Percentiles rank a stretch among this genome's conserved stretches.
phyloP scores from a whole-genome alignment of 768 basidiomycete species.

The Pisolithus orientalis region DNA sequence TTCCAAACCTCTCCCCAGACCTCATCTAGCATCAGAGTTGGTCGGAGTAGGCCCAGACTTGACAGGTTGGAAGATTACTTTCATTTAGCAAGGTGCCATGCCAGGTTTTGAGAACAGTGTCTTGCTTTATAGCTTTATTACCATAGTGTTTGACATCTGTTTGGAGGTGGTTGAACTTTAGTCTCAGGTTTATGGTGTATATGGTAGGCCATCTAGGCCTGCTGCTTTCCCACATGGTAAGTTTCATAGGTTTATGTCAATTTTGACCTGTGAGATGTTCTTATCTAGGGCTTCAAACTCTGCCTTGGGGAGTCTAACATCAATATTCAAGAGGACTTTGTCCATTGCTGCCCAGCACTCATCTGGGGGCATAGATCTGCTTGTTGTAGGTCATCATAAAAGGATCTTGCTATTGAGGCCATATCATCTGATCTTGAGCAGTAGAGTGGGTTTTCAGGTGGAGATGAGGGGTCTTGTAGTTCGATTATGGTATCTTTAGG shows the following conservation, averaged over 20 bases:
- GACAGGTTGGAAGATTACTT: too few relatives aligned
- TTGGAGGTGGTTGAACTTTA: too few relatives aligned
- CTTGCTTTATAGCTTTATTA: too few relatives aligned
- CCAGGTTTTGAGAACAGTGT: too few relatives aligned
- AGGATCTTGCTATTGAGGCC: conserved; percentile 21
- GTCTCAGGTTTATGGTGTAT: too few relatives aligned
- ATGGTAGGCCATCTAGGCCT: conserved; percentile 15
- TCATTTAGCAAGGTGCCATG: too few relatives aligned
- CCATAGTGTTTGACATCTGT: too few relatives aligned
- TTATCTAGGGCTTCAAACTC: neutral
- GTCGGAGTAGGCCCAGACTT: too few relatives aligned
- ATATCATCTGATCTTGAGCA: conserved; percentile 18
- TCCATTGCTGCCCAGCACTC: neutral
- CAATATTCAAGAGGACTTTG: neutral
- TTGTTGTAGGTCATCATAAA: too few relatives aligned
- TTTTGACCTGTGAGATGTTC: conserved; percentile 7
- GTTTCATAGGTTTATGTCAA: conserved; percentile 6
- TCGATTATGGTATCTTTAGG: conserved; percentile 12
- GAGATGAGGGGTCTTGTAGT: neutral
- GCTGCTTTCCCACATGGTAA: conserved; percentile 14
- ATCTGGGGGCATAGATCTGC: neutral
- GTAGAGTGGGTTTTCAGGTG: neutral
- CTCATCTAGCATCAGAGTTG: too few relatives aligned
- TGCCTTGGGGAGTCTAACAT: neutral
- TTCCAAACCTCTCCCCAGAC: too few relatives aligned